A percentile compares a stretch with the other conserved stretches of the same genome.
These are phyloP conservation scores for Cytospora schulzeri DNA, from an alignment of 2,329 filamentous ascomycete species.

Conservation along the genomic window DNA sequence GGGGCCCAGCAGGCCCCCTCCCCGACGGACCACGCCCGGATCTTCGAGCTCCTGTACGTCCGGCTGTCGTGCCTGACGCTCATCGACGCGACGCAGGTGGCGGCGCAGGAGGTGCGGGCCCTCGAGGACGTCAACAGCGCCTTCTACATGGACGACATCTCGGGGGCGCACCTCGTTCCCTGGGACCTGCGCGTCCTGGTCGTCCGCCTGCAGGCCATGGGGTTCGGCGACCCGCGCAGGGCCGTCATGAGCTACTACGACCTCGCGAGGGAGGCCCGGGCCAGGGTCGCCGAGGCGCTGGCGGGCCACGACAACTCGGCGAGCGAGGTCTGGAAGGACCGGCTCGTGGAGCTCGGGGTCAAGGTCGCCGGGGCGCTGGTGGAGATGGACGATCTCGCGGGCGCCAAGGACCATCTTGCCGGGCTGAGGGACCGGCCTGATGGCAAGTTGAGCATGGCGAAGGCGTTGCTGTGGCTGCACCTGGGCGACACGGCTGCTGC, in stretches of 20 bases:
- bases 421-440: conserved; percentile 51
- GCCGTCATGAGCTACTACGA: conserved; percentile 92
- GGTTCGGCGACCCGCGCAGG: conserved; percentile 80
- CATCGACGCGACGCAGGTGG: conserved; percentile 70
- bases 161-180: conserved; percentile 69
- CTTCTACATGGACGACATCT: conserved; percentile 58
- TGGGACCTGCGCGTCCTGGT: conserved; percentile 85
- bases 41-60: conserved; percentile 79
- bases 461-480: conserved; percentile 73
- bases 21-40: conserved; percentile 61
- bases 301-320: conserved; percentile 53
- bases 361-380: conserved; percentile 67
- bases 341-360: conserved; percentile 76
- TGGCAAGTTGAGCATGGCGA: conserved; percentile 49
- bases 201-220: conserved; percentile 81
- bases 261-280: conserved; percentile 75
- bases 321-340: conserved; percentile 66
- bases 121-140: conserved; percentile 63
- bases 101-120: conserved; percentile 66
- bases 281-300: conserved; percentile 54
- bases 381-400: conserved; percentile 85
- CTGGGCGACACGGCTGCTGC: conserved; percentile 77
- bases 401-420: conserved; percentile 73
- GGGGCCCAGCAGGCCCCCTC: conserved; percentile 38
- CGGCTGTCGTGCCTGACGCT: conserved; percentile 81